A percentile compares a stretch with the other conserved stretches of the same genome.
phyloP scores from a whole-genome alignment of 2,329 filamentous ascomycete genomes.

The Exophiala bonariae region DNA sequence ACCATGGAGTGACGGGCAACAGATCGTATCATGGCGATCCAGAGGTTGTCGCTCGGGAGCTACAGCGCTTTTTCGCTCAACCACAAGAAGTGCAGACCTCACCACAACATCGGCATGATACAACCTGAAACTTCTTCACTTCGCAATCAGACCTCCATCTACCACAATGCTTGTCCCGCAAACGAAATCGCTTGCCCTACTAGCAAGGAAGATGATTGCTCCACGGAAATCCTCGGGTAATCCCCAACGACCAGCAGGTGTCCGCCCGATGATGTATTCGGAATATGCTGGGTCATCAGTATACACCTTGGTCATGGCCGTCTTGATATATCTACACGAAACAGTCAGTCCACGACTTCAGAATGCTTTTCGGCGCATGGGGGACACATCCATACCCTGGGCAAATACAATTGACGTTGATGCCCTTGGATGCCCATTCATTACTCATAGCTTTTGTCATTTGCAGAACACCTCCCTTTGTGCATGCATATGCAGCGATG shows the following conservation, averaged over 20 bases:
- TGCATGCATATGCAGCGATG: conserved; percentile 81
- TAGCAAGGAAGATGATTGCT: conserved; percentile 5
- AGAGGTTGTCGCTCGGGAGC: conserved; percentile 9
- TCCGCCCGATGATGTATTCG: neutral
- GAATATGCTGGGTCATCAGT: neutral
- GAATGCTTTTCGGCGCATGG: neutral
- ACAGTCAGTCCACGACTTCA: conserved; percentile 50
- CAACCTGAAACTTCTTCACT: conserved; percentile 27
- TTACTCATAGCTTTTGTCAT: conserved; percentile 82
- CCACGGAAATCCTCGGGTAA: conserved; percentile 6
- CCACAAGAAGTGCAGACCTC: neutral
- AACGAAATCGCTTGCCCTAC: conserved; percentile 9
- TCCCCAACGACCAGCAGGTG: conserved; percentile 3
- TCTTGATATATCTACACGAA: conserved; percentile 41
- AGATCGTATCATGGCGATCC: conserved; percentile 12
- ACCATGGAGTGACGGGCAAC: conserved; percentile 14
- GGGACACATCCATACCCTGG: conserved; percentile 8
- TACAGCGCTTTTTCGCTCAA: conserved; percentile 8
- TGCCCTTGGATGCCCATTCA: conserved; percentile 75
- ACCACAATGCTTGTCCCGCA: conserved; percentile 8
- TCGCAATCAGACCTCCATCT: conserved; percentile 24
- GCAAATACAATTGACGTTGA: conserved; percentile 58
- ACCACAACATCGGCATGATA: neutral
- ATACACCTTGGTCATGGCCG: conserved; percentile 3
- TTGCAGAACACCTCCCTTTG: conserved; percentile 81